Evolutionary conservation across 2,329 filamentous ascomycete genomes (phyloP).

Genomic region (Fusarium nematophilum): DNA sequence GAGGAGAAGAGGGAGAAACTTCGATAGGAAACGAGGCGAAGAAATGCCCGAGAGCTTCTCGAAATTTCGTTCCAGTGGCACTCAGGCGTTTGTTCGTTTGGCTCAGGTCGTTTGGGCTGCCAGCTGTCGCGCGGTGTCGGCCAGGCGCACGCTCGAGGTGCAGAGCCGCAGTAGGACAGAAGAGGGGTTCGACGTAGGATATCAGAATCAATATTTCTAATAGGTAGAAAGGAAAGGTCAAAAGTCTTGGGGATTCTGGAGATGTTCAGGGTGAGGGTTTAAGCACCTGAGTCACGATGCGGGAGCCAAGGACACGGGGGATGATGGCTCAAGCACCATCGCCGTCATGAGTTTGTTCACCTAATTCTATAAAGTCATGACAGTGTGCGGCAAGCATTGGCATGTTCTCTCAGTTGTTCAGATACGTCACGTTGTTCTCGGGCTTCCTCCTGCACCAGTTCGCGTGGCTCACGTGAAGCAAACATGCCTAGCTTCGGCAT

Average conservation of each 20-base stretch:
- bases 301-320: too few relatives aligned
- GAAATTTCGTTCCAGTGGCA: not conserved
- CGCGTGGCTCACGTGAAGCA: not conserved
- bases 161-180: not conserved
- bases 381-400: too few relatives aligned
- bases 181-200: not conserved
- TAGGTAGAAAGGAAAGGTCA: too few relatives aligned
- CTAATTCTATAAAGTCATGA: not conserved
- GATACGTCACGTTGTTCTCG: not conserved
- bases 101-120: not conserved
- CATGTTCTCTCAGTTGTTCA: too few relatives aligned
- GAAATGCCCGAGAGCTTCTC: not conserved
- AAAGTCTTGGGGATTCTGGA: too few relatives aligned
- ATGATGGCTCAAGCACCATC: too few relatives aligned
- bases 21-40: not conserved
- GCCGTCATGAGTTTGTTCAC: not conserved
- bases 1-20: not conserved
- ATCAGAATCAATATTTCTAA: too few relatives aligned
- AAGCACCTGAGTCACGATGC: too few relatives aligned
- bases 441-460: not conserved
- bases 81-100: too few relatives aligned
- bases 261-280: too few relatives aligned
- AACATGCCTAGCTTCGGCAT: not conserved
- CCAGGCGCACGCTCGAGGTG: slow-evolving; percentile 4
- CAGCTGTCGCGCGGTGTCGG: slow-evolving; percentile 18